Conservation (phyloP, 2,329 filamentous ascomycete genomes). For the Penicillium sp. region DNA sequence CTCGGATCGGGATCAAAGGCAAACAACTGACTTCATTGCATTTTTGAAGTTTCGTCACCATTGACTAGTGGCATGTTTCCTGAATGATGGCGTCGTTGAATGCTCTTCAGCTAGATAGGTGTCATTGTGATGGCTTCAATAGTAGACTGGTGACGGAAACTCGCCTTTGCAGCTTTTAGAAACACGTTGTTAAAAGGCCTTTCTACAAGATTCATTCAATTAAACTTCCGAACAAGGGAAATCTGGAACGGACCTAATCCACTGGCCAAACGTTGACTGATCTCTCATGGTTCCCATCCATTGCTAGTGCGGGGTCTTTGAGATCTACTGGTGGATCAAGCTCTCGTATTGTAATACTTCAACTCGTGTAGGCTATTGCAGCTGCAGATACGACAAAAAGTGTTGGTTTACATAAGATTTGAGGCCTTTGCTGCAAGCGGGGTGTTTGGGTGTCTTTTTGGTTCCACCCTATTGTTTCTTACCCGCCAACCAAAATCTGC, state of each 20-base stretch:
- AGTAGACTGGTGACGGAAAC: no score
- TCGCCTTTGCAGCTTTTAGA: no score
- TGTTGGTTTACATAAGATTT: background rate
- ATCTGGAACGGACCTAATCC: background rate
- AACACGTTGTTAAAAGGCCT: no score
- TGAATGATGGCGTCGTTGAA: no score
- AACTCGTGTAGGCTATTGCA: background rate
- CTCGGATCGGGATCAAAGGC: no score
- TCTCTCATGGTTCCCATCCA: background rate
- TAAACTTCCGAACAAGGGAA: background rate
- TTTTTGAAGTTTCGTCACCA: no score
- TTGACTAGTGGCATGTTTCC: no score
- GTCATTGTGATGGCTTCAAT: no score
- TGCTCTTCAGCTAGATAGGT: no score
- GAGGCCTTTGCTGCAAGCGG: background rate
- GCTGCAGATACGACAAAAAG: background rate
- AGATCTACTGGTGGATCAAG: background rate
- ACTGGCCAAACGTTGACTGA: background rate
- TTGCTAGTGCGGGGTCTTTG: background rate
- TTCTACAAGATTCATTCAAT: background rate
- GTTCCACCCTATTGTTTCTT: background rate
- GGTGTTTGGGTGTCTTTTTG: conserved; percentile 1
- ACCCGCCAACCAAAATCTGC: background rate
- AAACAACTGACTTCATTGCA: no score
- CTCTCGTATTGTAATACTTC: background rate